These are phyloP conservation scores for Alternaria angustiovoidea DNA, from an alignment of 2,329 filamentous ascomycete genomes.

Conservation along the genomic window DNA sequence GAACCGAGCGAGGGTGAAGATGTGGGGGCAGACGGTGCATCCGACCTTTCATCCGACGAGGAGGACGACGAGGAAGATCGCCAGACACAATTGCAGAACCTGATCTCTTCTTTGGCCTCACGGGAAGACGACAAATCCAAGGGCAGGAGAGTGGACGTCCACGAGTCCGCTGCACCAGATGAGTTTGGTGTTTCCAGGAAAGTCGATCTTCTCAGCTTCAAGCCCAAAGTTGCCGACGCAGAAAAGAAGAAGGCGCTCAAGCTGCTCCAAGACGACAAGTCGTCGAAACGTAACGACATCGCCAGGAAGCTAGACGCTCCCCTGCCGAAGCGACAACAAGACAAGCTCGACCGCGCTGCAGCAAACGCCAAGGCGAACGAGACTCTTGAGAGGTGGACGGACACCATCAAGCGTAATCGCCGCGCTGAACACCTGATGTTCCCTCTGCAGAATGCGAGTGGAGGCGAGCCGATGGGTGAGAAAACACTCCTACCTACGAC, in stretches of 20 bases:
- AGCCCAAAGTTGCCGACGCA: constrained; percentile 76
- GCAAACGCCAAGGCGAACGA: constrained; percentile 93
- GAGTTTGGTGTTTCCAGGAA: constrained; percentile 70
- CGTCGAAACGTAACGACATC: constrained; percentile 63
- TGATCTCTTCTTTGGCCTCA: constrained; percentile 71
- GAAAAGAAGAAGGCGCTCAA: constrained; percentile 82
- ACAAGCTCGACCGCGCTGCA: constrained; percentile 78
- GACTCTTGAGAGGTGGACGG: constrained; percentile 87
- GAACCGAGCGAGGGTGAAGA: constrained; percentile 58
- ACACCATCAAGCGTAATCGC: constrained; percentile 93
- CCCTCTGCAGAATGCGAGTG: constrained; percentile 78
- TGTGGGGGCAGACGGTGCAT: constrained; percentile 57
- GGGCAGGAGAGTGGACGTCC: constrained; percentile 52
- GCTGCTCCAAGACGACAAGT: constrained; percentile 71
- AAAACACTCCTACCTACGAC: constrained; percentile 69
- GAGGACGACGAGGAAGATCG: constrained; percentile 59
- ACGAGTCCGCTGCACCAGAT: constrained; percentile 69
- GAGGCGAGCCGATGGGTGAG: constrained; percentile 66
- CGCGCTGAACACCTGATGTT: constrained; percentile 90
- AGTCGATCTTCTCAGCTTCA: constrained; percentile 77
- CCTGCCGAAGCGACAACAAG: constrained; percentile 84
- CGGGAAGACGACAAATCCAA: constrained; percentile 49
- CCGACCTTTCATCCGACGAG: constrained; percentile 57
- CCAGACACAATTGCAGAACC: constrained; percentile 70
- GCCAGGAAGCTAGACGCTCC: constrained; percentile 81